Conservation (phyloP, 768 basidiomycete genomes). For the Leccinum barrowsii region DNA sequence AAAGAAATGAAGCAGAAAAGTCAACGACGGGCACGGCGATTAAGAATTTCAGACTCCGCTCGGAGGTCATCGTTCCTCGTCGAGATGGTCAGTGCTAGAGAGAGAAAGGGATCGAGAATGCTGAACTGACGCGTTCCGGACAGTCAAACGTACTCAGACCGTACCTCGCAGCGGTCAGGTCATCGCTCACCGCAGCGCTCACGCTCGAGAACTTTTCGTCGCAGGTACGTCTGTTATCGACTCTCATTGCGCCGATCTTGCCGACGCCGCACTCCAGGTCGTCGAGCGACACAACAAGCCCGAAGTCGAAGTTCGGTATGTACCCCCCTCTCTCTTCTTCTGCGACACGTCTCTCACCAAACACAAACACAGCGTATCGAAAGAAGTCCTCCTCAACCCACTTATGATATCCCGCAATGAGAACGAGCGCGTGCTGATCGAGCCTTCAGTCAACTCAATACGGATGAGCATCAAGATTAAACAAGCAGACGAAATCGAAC, state of each 20-base stretch:
- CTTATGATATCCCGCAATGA: constrained; percentile 95
- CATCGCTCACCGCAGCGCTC: constrained; percentile 94
- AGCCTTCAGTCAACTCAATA: constrained; percentile 96
- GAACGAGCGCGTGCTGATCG: constrained; percentile 95
- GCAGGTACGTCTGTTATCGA: constrained; percentile 39
- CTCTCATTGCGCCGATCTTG: background rate
- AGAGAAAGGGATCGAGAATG: background rate
- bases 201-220: constrained; percentile 98
- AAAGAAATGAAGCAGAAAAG: background rate
- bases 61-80: constrained; percentile 7
- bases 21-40: background rate
- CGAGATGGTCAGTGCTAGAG: constrained; percentile 47
- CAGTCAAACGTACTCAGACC: constrained; percentile 95
- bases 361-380: constrained; percentile 63
- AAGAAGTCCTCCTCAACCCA: constrained; percentile 92
- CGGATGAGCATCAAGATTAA: constrained; percentile 98
- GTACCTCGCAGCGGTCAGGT: constrained; percentile 93
- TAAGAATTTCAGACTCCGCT: constrained; percentile 46
- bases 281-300: constrained; percentile 98
- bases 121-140: constrained; percentile 7
- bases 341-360: constrained; percentile 1
- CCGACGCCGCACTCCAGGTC: constrained; percentile 47
- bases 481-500: constrained; percentile 98
- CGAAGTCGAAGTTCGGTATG: constrained; percentile 86
- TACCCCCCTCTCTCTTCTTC: background rate